Evolutionary conservation across 352 stramenopile genomes (phyloP).

Genomic region (Phytophthora nicotianae): DNA sequence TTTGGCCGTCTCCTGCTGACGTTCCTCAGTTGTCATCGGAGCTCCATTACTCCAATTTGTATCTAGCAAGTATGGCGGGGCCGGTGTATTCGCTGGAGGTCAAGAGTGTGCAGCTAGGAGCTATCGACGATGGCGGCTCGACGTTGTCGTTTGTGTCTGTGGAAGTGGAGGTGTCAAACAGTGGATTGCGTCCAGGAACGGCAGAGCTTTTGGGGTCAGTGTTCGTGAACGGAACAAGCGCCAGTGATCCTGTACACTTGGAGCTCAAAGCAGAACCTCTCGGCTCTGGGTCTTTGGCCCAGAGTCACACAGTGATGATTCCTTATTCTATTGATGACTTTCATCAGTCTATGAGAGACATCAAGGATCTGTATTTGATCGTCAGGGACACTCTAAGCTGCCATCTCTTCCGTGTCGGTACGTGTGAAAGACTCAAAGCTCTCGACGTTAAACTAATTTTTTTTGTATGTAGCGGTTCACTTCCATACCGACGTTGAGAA

Average conservation of each 20-base stretch:
- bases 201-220: constrained; percentile 46
- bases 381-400: constrained; percentile 57
- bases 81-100: constrained; percentile 62
- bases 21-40: constrained; percentile 66
- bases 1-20: constrained; percentile 67
- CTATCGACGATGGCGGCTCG: constrained; percentile 3
- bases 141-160: constrained; percentile 29
- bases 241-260: constrained; percentile 35
- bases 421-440: constrained; percentile 15
- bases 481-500: constrained; percentile 21
- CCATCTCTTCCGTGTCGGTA: constrained; percentile 66
- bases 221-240: constrained; percentile 38
- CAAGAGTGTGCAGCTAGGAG: constrained; percentile 17
- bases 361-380: constrained; percentile 48
- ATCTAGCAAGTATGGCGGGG: constrained; percentile 54
- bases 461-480: constrained; percentile 21
- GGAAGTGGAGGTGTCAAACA: constrained; percentile 43
- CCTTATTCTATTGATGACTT: constrained; percentile 22
- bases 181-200: constrained; percentile 36
- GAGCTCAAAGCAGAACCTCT: constrained; percentile 16
- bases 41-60: constrained; percentile 79
- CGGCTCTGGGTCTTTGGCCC: background rate
- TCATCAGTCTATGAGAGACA: constrained; percentile 20
- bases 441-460: constrained; percentile 1
- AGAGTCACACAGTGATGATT: constrained; percentile 24